phyloP scores from a whole-genome alignment of 805 yeast genomes.

The Blastobotrys attinorum region DNA sequence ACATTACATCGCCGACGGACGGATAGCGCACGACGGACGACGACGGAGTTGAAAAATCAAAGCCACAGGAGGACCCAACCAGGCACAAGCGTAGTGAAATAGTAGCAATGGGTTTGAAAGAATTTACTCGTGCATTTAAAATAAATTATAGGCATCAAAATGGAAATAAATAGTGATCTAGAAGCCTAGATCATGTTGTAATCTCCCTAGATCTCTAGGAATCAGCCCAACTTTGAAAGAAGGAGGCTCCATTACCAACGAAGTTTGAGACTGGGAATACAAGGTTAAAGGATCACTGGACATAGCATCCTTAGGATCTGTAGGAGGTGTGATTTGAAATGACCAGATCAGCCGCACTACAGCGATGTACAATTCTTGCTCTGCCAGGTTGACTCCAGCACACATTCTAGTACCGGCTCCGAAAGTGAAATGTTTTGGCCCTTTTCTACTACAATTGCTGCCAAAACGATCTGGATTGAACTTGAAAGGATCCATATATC shows the following conservation, averaged over 20 bases:
- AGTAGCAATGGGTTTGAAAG: no score
- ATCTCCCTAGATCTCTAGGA: constrained; percentile 22
- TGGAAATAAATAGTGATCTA: no score
- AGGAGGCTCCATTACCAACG: constrained; percentile 57
- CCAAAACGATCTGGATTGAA: constrained; percentile 8
- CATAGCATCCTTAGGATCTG: constrained; percentile 30
- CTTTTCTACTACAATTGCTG: no score
- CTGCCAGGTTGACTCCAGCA: constrained; percentile 54
- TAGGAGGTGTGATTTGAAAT: constrained; percentile 41
- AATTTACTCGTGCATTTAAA: no score
- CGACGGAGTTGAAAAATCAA: no score
- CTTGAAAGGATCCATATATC: constrained; percentile 7
- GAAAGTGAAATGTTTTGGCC: constrained; percentile 16
- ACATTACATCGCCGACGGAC: no score
- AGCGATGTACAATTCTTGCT: constrained; percentile 53
- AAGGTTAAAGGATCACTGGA: constrained; percentile 42
- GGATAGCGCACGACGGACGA: no score
- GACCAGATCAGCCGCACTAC: constrained; percentile 43
- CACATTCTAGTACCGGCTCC: constrained; percentile 68
- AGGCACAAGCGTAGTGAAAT: no score
- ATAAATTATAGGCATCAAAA: no score
- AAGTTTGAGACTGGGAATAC: constrained; percentile 42
- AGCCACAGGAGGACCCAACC: no score
- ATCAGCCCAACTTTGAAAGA: constrained; percentile 32
- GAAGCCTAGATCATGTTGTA: neutral